Conservation (phyloP, 1,139 yeast genomes). For the Suhomyces kunorum region DNA sequence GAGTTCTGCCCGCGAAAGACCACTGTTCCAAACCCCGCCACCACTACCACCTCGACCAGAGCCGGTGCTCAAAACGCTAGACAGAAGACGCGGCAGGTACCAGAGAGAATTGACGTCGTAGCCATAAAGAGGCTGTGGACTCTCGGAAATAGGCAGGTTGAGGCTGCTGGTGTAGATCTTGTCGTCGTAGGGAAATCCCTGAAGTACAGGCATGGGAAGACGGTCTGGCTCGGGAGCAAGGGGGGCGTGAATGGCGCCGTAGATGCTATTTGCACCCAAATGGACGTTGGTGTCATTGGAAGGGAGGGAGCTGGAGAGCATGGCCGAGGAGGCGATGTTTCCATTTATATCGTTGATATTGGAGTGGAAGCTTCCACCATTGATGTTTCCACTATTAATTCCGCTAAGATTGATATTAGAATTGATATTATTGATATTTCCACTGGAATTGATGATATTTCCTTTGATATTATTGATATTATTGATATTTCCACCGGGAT, state of each 20-base stretch:
- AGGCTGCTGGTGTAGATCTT: slow-evolving; percentile 19
- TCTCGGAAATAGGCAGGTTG: slow-evolving; percentile 15
- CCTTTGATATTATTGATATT: neutral
- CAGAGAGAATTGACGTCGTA: slow-evolving; percentile 16
- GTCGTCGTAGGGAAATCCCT: slow-evolving; percentile 28
- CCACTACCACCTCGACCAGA: slow-evolving; percentile 6
- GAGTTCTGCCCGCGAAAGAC: slow-evolving; percentile 9
- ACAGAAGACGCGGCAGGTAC: slow-evolving; percentile 20
- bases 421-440: neutral
- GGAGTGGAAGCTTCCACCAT: too few relatives aligned
- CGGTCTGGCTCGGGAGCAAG: too few relatives aligned
- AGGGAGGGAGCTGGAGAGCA: neutral
- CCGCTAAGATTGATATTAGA: neutral
- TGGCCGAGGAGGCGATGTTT: too few relatives aligned
- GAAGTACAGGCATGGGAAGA: slow-evolving; percentile 3
- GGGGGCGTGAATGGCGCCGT: too few relatives aligned
- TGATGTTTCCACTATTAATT: neutral
- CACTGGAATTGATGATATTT: too few relatives aligned
- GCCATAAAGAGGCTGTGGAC: slow-evolving; percentile 10
- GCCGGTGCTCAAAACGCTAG: slow-evolving; percentile 14
- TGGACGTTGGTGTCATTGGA: neutral
- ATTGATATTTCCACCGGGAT: neutral
- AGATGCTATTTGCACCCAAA: neutral
- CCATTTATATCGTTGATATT: too few relatives aligned
- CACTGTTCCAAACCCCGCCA: slow-evolving; percentile 12